Conservation (phyloP, 768 basidiomycete genomes). For the Rhizopogon vinicolor region DNA sequence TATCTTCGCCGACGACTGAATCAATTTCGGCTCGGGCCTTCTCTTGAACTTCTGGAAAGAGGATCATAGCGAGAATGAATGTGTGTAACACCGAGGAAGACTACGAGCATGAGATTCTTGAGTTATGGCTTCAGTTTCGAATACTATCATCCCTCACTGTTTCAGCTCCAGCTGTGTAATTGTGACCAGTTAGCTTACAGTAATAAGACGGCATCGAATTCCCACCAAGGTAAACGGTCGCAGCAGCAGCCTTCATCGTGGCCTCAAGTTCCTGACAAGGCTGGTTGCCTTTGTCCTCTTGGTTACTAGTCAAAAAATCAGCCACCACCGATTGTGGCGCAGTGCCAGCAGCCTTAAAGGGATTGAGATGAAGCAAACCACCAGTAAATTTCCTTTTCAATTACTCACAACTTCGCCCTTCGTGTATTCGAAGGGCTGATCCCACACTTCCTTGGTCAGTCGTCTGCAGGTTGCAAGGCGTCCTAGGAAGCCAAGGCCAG, state of each 20-base stretch:
- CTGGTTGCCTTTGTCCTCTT: too few relatives aligned
- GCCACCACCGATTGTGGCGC: not conserved
- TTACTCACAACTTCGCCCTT: conserved; percentile 1
- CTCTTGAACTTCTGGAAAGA: conserved; percentile 6
- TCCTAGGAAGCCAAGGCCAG: conserved; percentile 8
- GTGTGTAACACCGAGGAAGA: conserved; percentile 1
- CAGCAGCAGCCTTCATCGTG: not conserved
- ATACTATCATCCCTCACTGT: not conserved
- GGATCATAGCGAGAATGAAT: not conserved
- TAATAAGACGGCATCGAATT: not conserved
- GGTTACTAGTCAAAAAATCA: too few relatives aligned
- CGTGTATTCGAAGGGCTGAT: conserved; percentile 2
- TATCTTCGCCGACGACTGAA: not conserved
- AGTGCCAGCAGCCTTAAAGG: not conserved
- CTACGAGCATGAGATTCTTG: not conserved
- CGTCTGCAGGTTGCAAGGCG: not conserved
- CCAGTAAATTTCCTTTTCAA: too few relatives aligned
- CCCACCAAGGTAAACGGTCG: conserved; percentile 1
- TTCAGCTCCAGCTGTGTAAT: not conserved
- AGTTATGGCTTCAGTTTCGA: not conserved
- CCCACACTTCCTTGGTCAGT: not conserved
- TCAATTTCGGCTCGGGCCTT: conserved; percentile 4
- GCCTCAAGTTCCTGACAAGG: not conserved
- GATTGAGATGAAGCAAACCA: too few relatives aligned
- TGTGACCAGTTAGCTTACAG: not conserved